These are phyloP conservation scores for Endothia cerciana DNA, from an alignment of 2,329 filamentous ascomycete species.

Conservation along the genomic window DNA sequence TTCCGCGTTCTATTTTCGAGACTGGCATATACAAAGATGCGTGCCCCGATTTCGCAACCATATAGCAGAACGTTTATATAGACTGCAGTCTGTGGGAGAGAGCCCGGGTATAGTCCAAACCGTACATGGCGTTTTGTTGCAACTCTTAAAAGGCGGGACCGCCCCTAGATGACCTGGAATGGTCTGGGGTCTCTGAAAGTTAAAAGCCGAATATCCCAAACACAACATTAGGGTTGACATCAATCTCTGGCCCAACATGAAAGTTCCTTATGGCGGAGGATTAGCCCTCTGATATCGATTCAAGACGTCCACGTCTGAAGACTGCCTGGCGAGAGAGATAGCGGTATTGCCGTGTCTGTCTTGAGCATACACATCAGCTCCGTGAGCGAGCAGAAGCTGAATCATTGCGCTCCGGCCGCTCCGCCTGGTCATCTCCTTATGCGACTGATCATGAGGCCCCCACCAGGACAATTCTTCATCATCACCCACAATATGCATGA, in stretches of 20 bases:
- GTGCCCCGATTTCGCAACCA: background rate
- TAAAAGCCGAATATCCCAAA: too few relatives aligned
- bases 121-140: too few relatives aligned
- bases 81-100: too few relatives aligned
- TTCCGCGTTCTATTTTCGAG: too few relatives aligned
- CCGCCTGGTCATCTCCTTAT: background rate
- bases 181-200: too few relatives aligned
- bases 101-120: too few relatives aligned
- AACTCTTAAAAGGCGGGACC: too few relatives aligned
- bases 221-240: too few relatives aligned
- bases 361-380: background rate
- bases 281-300: background rate
- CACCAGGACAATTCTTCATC: background rate
- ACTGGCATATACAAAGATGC: background rate
- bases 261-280: too few relatives aligned
- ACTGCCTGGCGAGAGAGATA: background rate
- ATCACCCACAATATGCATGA: conserved; percentile 3
- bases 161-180: too few relatives aligned
- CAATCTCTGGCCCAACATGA: too few relatives aligned
- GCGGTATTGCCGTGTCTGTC: background rate
- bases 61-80: background rate
- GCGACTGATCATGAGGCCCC: background rate
- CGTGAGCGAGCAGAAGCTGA: background rate
- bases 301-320: background rate
- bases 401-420: background rate